These are phyloP conservation scores for Ophiocordyceps camponoti-saundersi DNA, from an alignment of 2,329 filamentous ascomycete species.

Conservation along the genomic window DNA sequence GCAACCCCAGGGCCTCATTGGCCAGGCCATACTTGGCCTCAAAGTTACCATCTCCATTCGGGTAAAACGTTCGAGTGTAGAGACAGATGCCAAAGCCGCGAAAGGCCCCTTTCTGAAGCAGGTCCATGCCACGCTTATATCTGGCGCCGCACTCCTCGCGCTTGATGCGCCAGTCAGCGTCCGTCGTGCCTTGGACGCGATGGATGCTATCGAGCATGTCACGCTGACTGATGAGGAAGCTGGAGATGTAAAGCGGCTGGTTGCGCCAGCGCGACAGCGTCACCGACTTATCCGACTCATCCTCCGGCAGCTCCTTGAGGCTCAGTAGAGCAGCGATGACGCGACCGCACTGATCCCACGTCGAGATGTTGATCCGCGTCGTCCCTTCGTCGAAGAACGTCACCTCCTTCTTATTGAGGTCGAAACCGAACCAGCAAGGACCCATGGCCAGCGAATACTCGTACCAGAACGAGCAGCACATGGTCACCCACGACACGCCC, in stretches of 20 bases:
- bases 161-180: conserved; percentile 42
- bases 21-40: conserved; percentile 15
- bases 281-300: conserved; percentile 14
- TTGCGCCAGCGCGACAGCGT: conserved; percentile 24
- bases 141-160: conserved; percentile 24
- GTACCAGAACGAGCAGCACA: conserved; percentile 40
- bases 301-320: conserved; percentile 26
- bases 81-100: conserved; percentile 30
- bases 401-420: conserved; percentile 22
- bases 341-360: conserved; percentile 39
- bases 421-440: conserved; percentile 27
- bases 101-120: conserved; percentile 21
- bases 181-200: conserved; percentile 36
- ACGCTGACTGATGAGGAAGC: conserved; percentile 41
- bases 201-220: conserved; percentile 49
- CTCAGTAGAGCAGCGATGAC: conserved; percentile 33
- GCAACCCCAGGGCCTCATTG: conserved; percentile 39
- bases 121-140: conserved; percentile 26
- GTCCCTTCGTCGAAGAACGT: conserved; percentile 40
- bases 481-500: conserved; percentile 25
- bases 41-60: conserved; percentile 22
- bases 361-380: conserved; percentile 37
- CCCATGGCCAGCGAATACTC: conserved; percentile 29
- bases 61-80: conserved; percentile 38
- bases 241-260: conserved; percentile 31